Evolutionary conservation across 768 basidiomycete species (phyloP).

Genomic region (Suillus occidentalis): DNA sequence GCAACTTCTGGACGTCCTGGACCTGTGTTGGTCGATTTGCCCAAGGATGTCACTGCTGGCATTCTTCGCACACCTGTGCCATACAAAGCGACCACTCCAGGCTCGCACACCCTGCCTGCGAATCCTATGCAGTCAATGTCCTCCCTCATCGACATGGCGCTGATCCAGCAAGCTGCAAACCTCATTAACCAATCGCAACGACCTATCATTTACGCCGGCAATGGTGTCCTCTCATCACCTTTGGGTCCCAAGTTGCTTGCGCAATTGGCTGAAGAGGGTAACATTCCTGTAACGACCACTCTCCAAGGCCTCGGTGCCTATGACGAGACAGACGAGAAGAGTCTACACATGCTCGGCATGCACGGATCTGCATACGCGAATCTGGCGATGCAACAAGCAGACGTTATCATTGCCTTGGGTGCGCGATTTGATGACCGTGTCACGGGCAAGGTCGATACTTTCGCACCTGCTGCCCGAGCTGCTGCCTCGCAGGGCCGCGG

Average conservation of each 20-base stretch:
- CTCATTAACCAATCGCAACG: conserved; percentile 91
- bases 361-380: conserved; percentile 98
- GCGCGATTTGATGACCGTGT: conserved; percentile 98
- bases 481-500: conserved; percentile 86
- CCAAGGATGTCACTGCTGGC: conserved; percentile 97
- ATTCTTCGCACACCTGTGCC: conserved; percentile 85
- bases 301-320: conserved; percentile 94
- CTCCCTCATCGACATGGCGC: conserved; percentile 58
- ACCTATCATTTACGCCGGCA: conserved; percentile 91
- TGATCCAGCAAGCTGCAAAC: conserved; percentile 81
- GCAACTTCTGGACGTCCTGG: conserved; percentile 96
- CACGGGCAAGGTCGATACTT: conserved; percentile 84
- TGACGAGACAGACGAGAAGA: conserved; percentile 84
- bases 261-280: conserved; percentile 76
- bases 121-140: conserved; percentile 66
- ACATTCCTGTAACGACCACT: conserved; percentile 97
- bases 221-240: conserved; percentile 82
- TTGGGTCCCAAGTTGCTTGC: conserved; percentile 81
- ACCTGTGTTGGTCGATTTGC: conserved; percentile 96
- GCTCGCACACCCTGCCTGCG: conserved; percentile 69
- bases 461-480: conserved; percentile 87
- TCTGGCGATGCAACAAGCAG: conserved; percentile 95
- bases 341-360: conserved; percentile 98
- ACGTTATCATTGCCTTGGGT: conserved; percentile 96
- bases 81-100: conserved; percentile 84